Evolutionary conservation across 1,284 basidiomycete species (phyloP), one percentile per base, ranked within the genome.

Genomic region (Prillingera fragicola): DNA sequence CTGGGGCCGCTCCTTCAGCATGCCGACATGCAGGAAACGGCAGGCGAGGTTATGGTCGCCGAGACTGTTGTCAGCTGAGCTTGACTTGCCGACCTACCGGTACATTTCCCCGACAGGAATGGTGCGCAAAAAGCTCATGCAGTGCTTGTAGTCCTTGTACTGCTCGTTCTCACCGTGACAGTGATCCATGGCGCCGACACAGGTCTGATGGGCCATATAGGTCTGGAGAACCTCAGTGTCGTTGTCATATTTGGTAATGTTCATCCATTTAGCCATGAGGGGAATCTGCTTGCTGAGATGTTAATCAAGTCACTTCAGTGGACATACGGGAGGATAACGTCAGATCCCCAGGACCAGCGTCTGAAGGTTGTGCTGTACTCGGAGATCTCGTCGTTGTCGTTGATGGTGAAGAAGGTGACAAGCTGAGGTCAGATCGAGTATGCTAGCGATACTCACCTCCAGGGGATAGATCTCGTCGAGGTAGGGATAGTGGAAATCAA

Each of bases 101-200:
- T 34, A 33, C 28, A 33, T 24, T 14, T 34, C 25, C 3, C 40
- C 40, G 8, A 35, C 12, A 18, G 33, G 33, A 7, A 18, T 42
- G 21, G 19, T 22, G 17, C n/a, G 9, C 13, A 42, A 13, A 4
- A 35, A 14, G 24, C 23, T 17, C 32, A 27, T 33, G 21, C 40
- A 42, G 17, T 15, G 4, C 10, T 27, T 18, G 15, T 23, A 25
- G 17, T 12, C 17, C 5, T 27, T 17, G 25, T 42, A 42, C 27
- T 42, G 40, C 32, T 34, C 4, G 13, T 38, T 38, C 6, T 28
- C 28, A 4, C 40, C 40, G n/a, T 33, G 15, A 33, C 40, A 42
- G 33, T 42, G n/a, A 3, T 17, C 7, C 23, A 19, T 21, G 2
- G 31, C 33, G 12, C 18, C 24, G 8, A 5, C n/a, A 18, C 40